These are phyloP conservation scores for Scolecobasidium constrictum DNA, from an alignment of 2,329 filamentous ascomycete genomes.

Conservation along the genomic window DNA sequence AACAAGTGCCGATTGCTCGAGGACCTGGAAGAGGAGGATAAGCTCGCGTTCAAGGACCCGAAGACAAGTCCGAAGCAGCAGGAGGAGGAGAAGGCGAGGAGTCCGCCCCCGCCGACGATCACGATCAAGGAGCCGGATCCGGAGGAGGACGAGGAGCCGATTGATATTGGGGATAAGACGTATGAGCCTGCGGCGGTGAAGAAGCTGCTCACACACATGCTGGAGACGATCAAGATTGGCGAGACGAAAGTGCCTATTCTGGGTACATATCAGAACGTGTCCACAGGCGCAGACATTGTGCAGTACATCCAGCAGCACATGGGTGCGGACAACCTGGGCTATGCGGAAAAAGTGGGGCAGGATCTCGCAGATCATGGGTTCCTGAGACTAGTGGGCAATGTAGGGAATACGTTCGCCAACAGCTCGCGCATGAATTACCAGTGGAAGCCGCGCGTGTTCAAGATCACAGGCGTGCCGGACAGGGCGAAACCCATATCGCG, in stretches of 20 bases:
- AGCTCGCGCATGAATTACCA: slow-evolving; percentile 97
- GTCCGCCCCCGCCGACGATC: slow-evolving; percentile 40
- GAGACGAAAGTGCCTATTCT: slow-evolving; percentile 94
- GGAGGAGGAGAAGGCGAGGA: slow-evolving; percentile 36
- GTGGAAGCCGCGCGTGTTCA: slow-evolving; percentile 88
- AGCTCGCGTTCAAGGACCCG: slow-evolving; percentile 89
- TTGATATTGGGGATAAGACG: slow-evolving; percentile 83
- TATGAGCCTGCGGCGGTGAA: slow-evolving; percentile 82
- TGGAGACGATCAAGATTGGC: slow-evolving; percentile 74
- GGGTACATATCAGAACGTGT: slow-evolving; percentile 89
- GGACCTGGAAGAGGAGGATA: slow-evolving; percentile 96
- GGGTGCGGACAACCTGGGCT: slow-evolving; percentile 72
- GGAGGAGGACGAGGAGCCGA: slow-evolving; percentile 63
- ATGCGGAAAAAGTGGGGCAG: slow-evolving; percentile 90
- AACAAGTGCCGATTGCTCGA: slow-evolving; percentile 97
- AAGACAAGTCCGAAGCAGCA: slow-evolving; percentile 39
- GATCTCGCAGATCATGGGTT: slow-evolving; percentile 81
- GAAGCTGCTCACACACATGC: slow-evolving; percentile 76
- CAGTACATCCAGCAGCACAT: slow-evolving; percentile 89
- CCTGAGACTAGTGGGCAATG: slow-evolving; percentile 81
- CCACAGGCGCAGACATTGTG: slow-evolving; percentile 82
- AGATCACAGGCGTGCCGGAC: slow-evolving; percentile 76
- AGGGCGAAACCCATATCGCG: slow-evolving; percentile 66
- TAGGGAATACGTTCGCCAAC: slow-evolving; percentile 92
- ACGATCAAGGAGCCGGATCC: slow-evolving; percentile 79